Conservation (phyloP, 2,329 filamentous ascomycete species). For the Fusarium cyanostomum region DNA sequence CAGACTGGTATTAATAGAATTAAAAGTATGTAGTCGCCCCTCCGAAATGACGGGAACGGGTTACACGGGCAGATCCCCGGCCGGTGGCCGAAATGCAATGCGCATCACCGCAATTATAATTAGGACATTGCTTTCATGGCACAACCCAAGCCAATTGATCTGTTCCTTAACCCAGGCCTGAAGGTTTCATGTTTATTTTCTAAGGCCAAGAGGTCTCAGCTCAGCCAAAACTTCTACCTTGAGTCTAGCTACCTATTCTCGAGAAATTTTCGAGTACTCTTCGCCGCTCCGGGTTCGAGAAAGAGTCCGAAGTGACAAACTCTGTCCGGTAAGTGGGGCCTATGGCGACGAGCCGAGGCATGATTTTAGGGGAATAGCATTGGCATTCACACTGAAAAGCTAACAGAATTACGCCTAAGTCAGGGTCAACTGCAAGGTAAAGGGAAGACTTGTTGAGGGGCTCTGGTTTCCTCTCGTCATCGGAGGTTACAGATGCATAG, state of each 20-base stretch:
- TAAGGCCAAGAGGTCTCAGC: conserved; percentile 3
- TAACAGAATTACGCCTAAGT: too few species aligned
- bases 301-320: neutral
- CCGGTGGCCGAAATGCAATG: neutral
- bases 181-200: neutral
- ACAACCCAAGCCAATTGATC: neutral
- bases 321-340: too few species aligned
- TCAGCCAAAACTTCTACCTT: conserved; percentile 5
- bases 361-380: too few species aligned
- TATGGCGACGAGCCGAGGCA: too few species aligned
- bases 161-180: neutral
- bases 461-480: too few species aligned
- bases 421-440: too few species aligned
- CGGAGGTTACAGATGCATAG: too few species aligned
- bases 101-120: conserved; percentile 1
- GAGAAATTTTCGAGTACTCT: neutral
- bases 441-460: too few species aligned
- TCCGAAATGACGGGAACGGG: neutral
- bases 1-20: conserved; percentile 8
- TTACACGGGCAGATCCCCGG: conserved; percentile 9
- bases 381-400: too few species aligned
- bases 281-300: neutral
- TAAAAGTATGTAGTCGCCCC: neutral
- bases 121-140: neutral
- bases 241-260: neutral